Base-by-base conservation (phyloP, 202 grass and related monocot species). In the Brachypodium distachyon region DNA sequence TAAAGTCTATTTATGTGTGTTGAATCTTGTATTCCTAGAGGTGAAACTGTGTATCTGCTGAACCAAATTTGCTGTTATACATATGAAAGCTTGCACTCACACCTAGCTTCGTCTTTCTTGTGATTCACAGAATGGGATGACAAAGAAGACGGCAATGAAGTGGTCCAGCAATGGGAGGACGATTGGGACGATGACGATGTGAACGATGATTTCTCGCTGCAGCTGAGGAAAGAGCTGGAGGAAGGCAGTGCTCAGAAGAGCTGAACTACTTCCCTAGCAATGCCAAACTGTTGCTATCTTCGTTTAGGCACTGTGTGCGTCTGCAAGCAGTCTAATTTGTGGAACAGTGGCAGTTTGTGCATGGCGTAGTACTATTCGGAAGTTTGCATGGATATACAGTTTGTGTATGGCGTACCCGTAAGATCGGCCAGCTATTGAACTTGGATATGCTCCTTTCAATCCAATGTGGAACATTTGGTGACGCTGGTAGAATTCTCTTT, bases 181-280 rank as follows among this genome's bases (percentile, higher is more conserved):
- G 88, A 91, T 43, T 91, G 88, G 88, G 88, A 91, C 17, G 88
- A 91, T 0, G 88, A 91, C 0, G 88, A 91, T 27, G 84, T 91
- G 55, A 91, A 91, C 0, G 88, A 91, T 5, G 88, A 91, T 51
- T 91, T 91, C 80, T 91, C 88, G 12, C 88, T 87, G 27, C 88
- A 91, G 84, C 74, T 91, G 70, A 87, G 88, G 81, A 91, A 91
- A 76, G 88, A 91, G 74, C 74, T 91, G 57, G 88, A 84, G 81
- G 68, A 50, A 44, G 81, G 55, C 73, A 91, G 43, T 31, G 66
- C 88, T 23, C 79, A 66, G 56, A 87, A 87, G 84, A 87, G 81
- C 72, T 88, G 61, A 87, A 75, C 19, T 72, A 19, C 36, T 50
- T 49, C 12, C 49, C 43, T 31, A 78, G 50, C 18, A 27, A 73